Evolutionary conservation across 2,329 filamentous ascomycete genomes (phyloP), one percentile per base, ranked within the genome.

Genomic region (Westerdykella aurantiaca): DNA sequence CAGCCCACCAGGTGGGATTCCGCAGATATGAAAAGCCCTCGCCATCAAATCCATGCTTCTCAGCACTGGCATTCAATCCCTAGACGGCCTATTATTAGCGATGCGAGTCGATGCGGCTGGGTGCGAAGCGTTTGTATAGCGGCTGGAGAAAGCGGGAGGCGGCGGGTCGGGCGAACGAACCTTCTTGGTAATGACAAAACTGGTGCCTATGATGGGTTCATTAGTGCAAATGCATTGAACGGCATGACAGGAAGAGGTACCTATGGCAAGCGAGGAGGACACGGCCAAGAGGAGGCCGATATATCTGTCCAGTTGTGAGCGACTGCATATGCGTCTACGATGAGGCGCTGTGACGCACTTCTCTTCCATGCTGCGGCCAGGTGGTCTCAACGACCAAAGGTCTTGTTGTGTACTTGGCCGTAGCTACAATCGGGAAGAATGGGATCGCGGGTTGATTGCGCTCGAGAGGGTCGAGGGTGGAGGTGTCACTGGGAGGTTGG

Each of bases 131-230:
- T 38, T 42, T 14, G 39, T 35, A 44, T 31, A 41, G 31, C 37
- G 33, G 44, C 29, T 21, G 35, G 21, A 22, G 2, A 37, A 31
- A 12, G 11, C n/a, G 13, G 17, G 14, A 16, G 38, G 37, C 12
- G 39, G 39, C 12, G 23, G 18, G 25, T 35, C 16, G 47, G 40
- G 39, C 9, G 14, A 47, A 66, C 71, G 68, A 73, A 93, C 87
- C 80, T 96, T 97, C 74, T 98, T 98, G 38, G 94, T 98, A 61
- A 98, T 96, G 56, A 98, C 91, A 69, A 98, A 98, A 78, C 90
- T 95, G 41, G 88, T 89, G 63, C 89, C 88, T 93, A 57, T 5
- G 43, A 33, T 9, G 12, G 12, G 31, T 17, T 25, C 31, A 39
- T 61, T 50, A 61, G 57, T 42, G 41, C 21, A 11, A 21, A 40